These are phyloP conservation scores for Atkinsonella hypoxylon DNA, from an alignment of 2,329 filamentous ascomycete species.

Conservation along the genomic window DNA sequence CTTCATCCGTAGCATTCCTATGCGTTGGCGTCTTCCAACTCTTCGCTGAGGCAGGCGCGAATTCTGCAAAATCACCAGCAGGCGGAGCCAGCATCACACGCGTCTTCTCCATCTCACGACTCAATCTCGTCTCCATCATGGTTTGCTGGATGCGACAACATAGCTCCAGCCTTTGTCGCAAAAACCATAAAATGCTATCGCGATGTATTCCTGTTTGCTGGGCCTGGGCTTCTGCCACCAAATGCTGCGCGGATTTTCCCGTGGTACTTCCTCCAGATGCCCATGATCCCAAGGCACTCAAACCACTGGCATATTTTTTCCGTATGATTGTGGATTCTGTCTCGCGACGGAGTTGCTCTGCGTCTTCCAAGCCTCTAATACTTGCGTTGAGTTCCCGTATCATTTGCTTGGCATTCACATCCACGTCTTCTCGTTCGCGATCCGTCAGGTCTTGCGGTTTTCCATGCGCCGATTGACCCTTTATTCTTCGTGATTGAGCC, in stretches of 20 bases:
- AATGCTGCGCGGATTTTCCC: slow-evolving; percentile 51
- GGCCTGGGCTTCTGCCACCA: slow-evolving; percentile 56
- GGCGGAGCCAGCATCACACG: slow-evolving; percentile 55
- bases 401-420: slow-evolving; percentile 74
- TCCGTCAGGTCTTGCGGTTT: slow-evolving; percentile 55
- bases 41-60: slow-evolving; percentile 13
- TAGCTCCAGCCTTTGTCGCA: slow-evolving; percentile 63
- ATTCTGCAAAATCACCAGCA: slow-evolving; percentile 22
- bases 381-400: slow-evolving; percentile 75
- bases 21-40: slow-evolving; percentile 1
- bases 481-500: slow-evolving; percentile 48
- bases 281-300: slow-evolving; percentile 55
- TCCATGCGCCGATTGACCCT: slow-evolving; percentile 34
- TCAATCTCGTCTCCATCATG: slow-evolving; percentile 87
- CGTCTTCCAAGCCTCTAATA: slow-evolving; percentile 68
- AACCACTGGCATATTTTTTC: slow-evolving; percentile 53
- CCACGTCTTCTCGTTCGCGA: slow-evolving; percentile 72
- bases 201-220: slow-evolving; percentile 58
- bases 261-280: slow-evolving; percentile 45
- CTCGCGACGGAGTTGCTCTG: slow-evolving; percentile 69
- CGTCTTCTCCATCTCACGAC: slow-evolving; percentile 77
- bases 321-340: slow-evolving; percentile 59
- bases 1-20: slow-evolving; percentile 10
- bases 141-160: slow-evolving; percentile 68
- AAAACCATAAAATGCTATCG: slow-evolving; percentile 73